Evolutionary conservation across 1,284 basidiomycete species (phyloP).

Genomic region (Apiotrichum laibachii): DNA sequence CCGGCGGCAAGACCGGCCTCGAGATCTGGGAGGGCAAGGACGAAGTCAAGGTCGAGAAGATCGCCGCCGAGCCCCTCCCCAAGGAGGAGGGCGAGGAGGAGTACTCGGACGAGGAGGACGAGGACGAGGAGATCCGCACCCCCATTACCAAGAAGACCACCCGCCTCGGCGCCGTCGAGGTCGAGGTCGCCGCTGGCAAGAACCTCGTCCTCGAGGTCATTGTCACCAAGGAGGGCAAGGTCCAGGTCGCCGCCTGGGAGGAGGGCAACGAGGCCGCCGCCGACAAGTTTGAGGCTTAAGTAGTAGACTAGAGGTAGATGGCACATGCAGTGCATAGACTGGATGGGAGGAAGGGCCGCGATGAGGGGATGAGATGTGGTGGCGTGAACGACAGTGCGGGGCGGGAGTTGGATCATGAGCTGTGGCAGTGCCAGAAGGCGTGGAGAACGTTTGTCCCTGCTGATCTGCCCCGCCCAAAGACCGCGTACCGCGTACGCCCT

Average conservation of each 20-base stretch:
- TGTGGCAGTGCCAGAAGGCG: too few species aligned
- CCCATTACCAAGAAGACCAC: conserved; percentile 63
- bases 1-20: conserved; percentile 62
- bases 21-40: conserved; percentile 88
- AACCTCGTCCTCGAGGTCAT: conserved; percentile 64
- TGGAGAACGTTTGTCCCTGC: too few species aligned
- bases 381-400: not conserved
- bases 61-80: conserved; percentile 47
- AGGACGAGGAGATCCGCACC: conserved; percentile 66
- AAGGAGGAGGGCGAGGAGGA: conserved; percentile 42
- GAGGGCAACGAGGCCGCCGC: conserved; percentile 51
- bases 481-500: too few species aligned
- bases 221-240: conserved; percentile 57
- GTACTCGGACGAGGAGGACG: conserved; percentile 54
- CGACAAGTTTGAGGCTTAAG: conserved; percentile 32
- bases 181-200: conserved; percentile 57
- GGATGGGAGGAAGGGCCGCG: not conserved
- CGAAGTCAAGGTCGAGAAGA: conserved; percentile 70
- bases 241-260: conserved; percentile 58
- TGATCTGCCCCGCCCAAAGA: too few species aligned
- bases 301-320: conserved; percentile 10
- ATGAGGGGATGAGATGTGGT: not conserved
- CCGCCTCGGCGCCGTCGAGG: conserved; percentile 55
- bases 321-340: conserved; percentile 16
- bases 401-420: too few species aligned